Evolutionary conservation across 306 rosid genomes (phyloP), one percentile per base, ranked within the genome.

Genomic region (Myrica gale): DNA sequence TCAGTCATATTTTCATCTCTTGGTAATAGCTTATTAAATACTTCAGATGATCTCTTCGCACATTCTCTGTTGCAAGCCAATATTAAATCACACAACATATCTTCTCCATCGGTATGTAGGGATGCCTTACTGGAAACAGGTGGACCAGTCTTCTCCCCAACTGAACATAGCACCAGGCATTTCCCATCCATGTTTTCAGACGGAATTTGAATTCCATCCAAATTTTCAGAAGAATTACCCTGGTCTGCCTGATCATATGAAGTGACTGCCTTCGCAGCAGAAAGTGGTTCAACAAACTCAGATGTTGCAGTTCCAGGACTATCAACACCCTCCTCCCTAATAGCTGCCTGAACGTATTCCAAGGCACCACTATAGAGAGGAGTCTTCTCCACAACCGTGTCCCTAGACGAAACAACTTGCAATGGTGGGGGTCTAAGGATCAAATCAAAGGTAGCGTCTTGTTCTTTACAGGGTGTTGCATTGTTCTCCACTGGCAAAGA

Each of bases 251-350:
- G 6, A 61, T 72, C 79, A 72, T 84, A 61, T 62, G 86, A 83
- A 74, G 89, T 63, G 78, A 85, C 84, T 46, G 53, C 79, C 44
- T 90, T 86, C 55, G 45, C 60, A 74, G 74, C 68, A n/a, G 89
- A 82, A 32, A 69, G 77, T n/a, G 87, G 87, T 84, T 90, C 97
- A 68, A 88, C 90, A 78, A 92, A 86, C 79, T 92, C 89, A 9
- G 98, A 96, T 2, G 94, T 92, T 62, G 86, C 94, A 37, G 96
- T 89, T 79, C 98, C 99, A 72, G 96, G 98, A 83, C 98, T 90
- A 82, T 95, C 99, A 77, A 89, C 82, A 72, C 85, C 95, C 72
- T 90, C 91, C 71, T 81, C 97, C 79, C 87, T 88, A 9, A 44
- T 78, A 78, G 76, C 76, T 69, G 73, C 82, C 69, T 83, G 68